Evolutionary conservation across 768 basidiomycete genomes (phyloP).

Genomic region (Leccinum truebloodii): DNA sequence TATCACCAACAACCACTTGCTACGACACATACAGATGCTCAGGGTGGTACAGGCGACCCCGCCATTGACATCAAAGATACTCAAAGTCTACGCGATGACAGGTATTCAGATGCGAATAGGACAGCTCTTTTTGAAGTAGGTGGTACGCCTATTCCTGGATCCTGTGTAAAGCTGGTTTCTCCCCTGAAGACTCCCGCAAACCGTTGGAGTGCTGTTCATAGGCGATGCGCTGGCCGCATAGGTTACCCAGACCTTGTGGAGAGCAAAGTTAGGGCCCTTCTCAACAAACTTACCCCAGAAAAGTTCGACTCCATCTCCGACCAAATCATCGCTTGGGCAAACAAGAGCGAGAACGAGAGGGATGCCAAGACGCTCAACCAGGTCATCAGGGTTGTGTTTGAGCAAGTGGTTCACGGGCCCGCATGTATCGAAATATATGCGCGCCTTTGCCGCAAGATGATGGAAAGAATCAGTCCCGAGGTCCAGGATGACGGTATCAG

Average conservation of each 20-base stretch:
- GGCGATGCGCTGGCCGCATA: slow-evolving; percentile 25
- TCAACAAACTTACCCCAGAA: slow-evolving; percentile 97
- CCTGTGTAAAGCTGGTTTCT: no score
- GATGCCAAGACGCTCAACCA: slow-evolving; percentile 90
- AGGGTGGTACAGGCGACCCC: slow-evolving; percentile 18
- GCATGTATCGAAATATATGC: slow-evolving; percentile 99
- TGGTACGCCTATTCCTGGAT: no score
- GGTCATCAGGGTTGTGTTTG: slow-evolving; percentile 94
- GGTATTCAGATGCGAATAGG: no score
- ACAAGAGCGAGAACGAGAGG: slow-evolving; percentile 89
- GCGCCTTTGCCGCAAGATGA: slow-evolving; percentile 90
- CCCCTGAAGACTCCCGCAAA: no score
- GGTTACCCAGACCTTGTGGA: slow-evolving; percentile 35
- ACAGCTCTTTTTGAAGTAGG: no score
- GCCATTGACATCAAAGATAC: no score
- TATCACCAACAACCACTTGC: no score
- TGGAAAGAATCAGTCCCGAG: slow-evolving; percentile 86
- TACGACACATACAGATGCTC: no score
- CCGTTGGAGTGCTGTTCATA: no score
- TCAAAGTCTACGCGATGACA: no score
- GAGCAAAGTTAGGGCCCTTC: slow-evolving; percentile 82
- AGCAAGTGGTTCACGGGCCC: slow-evolving; percentile 96
- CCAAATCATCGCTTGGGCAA: slow-evolving; percentile 94
- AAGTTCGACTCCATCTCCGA: slow-evolving; percentile 94
- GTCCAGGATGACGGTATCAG: slow-evolving; percentile 89